Evolutionary conservation across 78 protist genomes (phyloP).

Genomic region (Isochrysis galbana): DNA sequence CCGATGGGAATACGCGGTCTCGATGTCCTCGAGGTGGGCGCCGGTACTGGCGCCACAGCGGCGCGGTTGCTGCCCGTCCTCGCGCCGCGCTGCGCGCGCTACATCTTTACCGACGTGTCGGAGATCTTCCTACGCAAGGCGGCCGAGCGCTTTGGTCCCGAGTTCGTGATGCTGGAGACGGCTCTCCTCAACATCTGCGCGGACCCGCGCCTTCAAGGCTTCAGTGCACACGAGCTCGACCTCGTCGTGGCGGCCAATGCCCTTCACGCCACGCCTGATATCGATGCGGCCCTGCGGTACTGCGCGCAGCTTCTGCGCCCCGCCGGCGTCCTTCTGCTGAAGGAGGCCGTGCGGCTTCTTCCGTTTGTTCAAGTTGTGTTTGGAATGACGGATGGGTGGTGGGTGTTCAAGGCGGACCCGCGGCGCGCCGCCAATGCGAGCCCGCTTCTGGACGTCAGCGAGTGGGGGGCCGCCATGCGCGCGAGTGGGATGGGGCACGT

Average conservation of each 20-base stretch:
- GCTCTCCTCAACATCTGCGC: background rate
- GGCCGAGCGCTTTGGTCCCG: background rate
- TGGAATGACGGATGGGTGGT: background rate
- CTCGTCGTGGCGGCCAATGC: background rate
- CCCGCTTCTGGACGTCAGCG: background rate
- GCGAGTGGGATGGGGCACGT: background rate
- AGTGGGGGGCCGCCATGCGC: background rate
- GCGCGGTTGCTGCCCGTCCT: background rate
- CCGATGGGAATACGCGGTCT: background rate
- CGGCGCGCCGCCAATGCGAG: background rate
- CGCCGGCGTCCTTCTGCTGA: background rate
- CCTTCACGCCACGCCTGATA: background rate
- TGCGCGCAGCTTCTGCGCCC: background rate
- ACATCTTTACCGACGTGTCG: background rate
- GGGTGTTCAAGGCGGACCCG: background rate
- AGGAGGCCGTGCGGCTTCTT: background rate
- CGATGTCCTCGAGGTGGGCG: background rate
- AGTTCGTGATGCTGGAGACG: background rate
- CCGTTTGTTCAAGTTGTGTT: background rate
- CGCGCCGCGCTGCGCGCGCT: background rate
- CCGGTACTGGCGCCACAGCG: background rate
- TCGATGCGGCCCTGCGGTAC: background rate
- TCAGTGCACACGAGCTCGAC: background rate
- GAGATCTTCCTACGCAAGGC: background rate
- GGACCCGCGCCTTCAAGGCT: background rate